Evolutionary conservation across 495 filamentous ascomycete species (phyloP), one percentile per base, ranked within the genome.

Genomic region (Penicillium daleae): DNA sequence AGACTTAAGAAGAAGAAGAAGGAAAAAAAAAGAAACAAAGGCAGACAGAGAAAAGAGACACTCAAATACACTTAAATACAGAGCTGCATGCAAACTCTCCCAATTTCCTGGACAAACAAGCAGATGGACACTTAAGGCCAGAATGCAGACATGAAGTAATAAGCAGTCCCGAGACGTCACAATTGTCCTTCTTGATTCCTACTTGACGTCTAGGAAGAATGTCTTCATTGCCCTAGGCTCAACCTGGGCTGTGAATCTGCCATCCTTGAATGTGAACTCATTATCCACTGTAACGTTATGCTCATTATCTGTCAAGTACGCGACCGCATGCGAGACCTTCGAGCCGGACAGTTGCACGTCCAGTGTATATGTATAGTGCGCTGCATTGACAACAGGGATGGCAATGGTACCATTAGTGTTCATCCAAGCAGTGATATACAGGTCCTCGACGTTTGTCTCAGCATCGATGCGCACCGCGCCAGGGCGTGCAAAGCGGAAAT

Each of bases 351-450:
- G 49, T 22, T 52, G 21, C 13, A 52, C n/a, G 17, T n/a, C 27
- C 49, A 52, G n/a, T 22, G 19, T 31, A 29, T 52, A 52, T 6
- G 49, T 53, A 3, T 70, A 62, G 10, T 61, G 62, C 2, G 72
- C 77, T 2, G 73, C 74, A 60, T 85, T 85, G 55, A 79, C 76
- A 33, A 82, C 73, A 19, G 76, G 70, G 4, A 82, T 72, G 15
- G 74, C 77, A 0, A 79, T 68, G 4, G 67, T 72, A 13, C 80
- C 79, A 63, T 83, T 79, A 3, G 62, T 68, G 57, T 83, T 84
- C 63, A 70, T 69, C 56, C 81, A 83, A 6, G 80, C 80, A 21
- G 75, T 77, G 33, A 75, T 71, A 32, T 70, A 69, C 21, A 81
- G 70, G 39, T 63, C 66, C 50, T 66, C 60, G 29, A 69, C 46